Evolutionary conservation across 208 protist genomes (phyloP).

Genomic region (Entamoeba invadens): DNA sequence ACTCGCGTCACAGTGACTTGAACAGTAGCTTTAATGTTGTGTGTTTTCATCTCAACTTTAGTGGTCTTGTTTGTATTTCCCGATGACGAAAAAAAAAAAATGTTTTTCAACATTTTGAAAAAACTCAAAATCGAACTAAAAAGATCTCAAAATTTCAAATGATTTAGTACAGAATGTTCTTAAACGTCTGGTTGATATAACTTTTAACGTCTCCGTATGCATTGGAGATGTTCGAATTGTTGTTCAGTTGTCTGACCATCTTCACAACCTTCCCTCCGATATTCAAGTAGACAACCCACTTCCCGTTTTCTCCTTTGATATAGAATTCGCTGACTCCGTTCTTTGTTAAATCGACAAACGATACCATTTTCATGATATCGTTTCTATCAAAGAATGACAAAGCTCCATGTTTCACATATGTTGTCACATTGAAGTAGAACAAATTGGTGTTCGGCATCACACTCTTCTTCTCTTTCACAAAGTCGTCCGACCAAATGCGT

Average conservation of each 20-base stretch:
- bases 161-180: too few relatives aligned
- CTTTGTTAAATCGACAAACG: background rate
- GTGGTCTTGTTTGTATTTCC: too few relatives aligned
- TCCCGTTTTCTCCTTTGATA: background rate
- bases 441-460: background rate
- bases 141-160: too few relatives aligned
- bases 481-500: background rate
- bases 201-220: too few relatives aligned
- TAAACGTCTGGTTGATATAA: too few relatives aligned
- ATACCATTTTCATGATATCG: background rate
- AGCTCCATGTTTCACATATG: background rate
- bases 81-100: too few relatives aligned
- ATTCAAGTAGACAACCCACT: background rate
- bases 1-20: background rate
- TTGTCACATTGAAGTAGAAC: background rate
- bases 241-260: background rate
- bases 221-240: background rate
- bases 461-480: too few relatives aligned
- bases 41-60: background rate
- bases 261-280: background rate
- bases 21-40: background rate
- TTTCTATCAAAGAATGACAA: background rate
- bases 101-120: too few relatives aligned
- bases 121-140: too few relatives aligned
- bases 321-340: background rate